Percentiles rank a stretch among this genome's conserved stretches.
phyloP scores from a whole-genome alignment of 1,139 yeast species.

The Candida tetrigidarum region DNA sequence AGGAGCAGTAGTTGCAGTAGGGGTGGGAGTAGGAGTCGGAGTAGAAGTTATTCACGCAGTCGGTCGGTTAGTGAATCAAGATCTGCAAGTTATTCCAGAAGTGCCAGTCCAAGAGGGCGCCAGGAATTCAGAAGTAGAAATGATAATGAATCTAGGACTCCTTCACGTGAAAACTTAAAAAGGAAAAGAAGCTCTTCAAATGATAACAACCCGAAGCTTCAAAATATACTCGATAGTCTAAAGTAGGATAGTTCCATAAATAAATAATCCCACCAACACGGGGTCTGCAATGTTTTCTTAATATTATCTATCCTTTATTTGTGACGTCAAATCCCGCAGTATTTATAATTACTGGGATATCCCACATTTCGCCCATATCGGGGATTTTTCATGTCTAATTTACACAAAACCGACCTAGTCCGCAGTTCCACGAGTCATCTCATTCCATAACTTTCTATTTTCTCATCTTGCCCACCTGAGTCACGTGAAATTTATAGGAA shows the following conservation, averaged over 20 bases:
- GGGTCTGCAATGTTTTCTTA: no score
- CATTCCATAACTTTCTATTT: no score
- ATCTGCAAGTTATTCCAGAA: conserved; percentile 11
- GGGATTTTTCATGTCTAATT: not conserved
- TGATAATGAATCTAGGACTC: conserved; percentile 15
- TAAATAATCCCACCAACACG: not conserved
- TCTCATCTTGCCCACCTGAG: no score
- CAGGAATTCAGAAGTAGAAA: conserved; percentile 8
- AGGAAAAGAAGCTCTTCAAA: conserved; percentile 13
- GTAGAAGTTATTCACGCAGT: conserved; percentile 22
- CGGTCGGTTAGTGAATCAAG: conserved; percentile 12
- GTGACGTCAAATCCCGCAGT: conserved; percentile 1
- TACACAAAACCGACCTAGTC: conserved; percentile 7
- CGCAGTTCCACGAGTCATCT: not conserved
- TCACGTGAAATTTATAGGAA: no score
- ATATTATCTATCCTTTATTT: no score
- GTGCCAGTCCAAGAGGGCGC: conserved; percentile 8
- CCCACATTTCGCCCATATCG: conserved; percentile 7
- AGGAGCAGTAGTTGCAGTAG: conserved; percentile 20
- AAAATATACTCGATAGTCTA: conserved; percentile 5
- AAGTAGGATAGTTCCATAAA: conserved; percentile 5
- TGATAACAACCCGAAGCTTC: conserved; percentile 6
- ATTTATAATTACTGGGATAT: not conserved
- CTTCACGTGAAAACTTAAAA: conserved; percentile 15
- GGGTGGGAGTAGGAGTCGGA: conserved; percentile 21